A percentile compares a stretch with the other conserved stretches of the same genome.
These are phyloP conservation scores for Solanum tacnaense DNA, from an alignment of 257 asterid species.

Conservation along the genomic window DNA sequence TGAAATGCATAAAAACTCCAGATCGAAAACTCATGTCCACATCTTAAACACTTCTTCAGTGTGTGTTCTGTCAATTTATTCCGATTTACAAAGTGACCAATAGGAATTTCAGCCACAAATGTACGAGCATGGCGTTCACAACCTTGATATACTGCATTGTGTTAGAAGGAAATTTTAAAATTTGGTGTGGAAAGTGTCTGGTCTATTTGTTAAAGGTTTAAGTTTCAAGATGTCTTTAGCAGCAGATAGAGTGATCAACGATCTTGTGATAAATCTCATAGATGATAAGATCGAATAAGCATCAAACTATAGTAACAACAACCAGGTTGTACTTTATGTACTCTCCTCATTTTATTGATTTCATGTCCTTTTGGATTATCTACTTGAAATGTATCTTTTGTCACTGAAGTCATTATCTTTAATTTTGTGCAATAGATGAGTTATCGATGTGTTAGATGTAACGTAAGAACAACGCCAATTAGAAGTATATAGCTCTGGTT, in stretches of 20 bases:
- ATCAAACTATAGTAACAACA: not conserved
- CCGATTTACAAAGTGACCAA: not conserved
- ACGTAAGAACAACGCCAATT: not conserved
- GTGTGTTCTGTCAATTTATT: not conserved
- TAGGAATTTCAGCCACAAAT: not conserved
- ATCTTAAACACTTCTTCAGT: not conserved
- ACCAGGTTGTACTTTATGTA: not conserved
- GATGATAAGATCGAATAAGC: not conserved
- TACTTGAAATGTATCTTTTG: not conserved
- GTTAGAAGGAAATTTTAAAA: not conserved
- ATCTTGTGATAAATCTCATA: not conserved
- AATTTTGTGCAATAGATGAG: not conserved
- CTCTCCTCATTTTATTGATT: not conserved
- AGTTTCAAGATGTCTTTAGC: not conserved
- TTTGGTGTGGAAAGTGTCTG: not conserved
- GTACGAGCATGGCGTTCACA: not conserved
- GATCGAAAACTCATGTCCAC: not conserved
- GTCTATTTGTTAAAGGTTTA: not conserved
- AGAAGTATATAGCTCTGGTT: not conserved
- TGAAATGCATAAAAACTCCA: not conserved
- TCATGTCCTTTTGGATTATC: not conserved
- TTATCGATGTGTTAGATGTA: not conserved
- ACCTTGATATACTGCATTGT: not conserved
- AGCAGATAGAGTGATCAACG: not conserved
- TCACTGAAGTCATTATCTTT: not conserved